Percentiles rank a stretch among this genome's conserved stretches.
Evolutionary conservation across 2,329 filamentous ascomycete species (phyloP).

Genomic region (Neophaeococcomyces mojaviensis): DNA sequence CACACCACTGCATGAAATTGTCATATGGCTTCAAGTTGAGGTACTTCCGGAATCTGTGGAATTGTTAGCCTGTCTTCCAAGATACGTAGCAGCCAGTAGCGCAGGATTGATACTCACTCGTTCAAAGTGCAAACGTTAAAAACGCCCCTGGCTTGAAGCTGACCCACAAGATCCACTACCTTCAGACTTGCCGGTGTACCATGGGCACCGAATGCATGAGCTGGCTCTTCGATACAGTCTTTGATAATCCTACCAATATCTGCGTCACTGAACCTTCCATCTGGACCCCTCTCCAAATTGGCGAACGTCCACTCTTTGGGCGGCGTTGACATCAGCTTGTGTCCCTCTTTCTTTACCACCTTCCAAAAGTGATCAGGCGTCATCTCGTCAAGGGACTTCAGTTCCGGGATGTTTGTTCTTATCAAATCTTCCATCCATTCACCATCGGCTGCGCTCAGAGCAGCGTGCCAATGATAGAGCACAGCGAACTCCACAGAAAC

Average conservation of each 20-base stretch:
- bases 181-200: constrained; percentile 41
- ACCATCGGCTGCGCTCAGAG: constrained; percentile 38
- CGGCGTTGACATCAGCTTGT: constrained; percentile 29
- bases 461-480: constrained; percentile 43
- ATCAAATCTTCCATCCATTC: constrained; percentile 40
- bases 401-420: constrained; percentile 28
- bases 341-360: constrained; percentile 33
- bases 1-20: constrained; percentile 29
- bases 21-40: constrained; percentile 31
- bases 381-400: constrained; percentile 38
- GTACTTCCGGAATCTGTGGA: constrained; percentile 28
- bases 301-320: constrained; percentile 38
- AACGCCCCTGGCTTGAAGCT: constrained; percentile 37
- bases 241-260: constrained; percentile 41
- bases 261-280: constrained; percentile 38
- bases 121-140: constrained; percentile 49
- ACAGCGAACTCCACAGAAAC: constrained; percentile 42
- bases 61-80: constrained; percentile 2
- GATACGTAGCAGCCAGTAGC: neutral
- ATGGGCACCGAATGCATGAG: constrained; percentile 46
- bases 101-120: constrained; percentile 32
- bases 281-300: constrained; percentile 31
- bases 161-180: constrained; percentile 43
- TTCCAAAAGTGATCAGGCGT: constrained; percentile 36
- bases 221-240: constrained; percentile 41